phyloP scores from a whole-genome alignment of 2,329 filamentous ascomycete genomes.

The Ophiocordyceps camponoti-floridani region DNA sequence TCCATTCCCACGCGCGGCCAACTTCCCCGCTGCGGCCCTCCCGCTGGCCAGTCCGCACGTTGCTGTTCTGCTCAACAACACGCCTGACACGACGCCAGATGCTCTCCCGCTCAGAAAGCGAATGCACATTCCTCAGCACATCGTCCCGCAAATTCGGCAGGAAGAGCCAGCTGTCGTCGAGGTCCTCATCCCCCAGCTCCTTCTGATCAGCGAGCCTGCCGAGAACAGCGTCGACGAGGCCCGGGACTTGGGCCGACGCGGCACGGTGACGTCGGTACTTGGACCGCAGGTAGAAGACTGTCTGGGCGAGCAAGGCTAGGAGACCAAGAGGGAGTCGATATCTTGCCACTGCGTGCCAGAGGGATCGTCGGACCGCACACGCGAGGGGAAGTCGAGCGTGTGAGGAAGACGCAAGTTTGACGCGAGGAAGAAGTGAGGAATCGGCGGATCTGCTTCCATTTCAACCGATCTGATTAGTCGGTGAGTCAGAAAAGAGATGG shows the following conservation, averaged over 20 bases:
- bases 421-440: conserved; percentile 38
- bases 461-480: conserved; percentile 70
- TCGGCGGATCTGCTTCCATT: background rate
- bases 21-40: conserved; percentile 48
- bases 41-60: conserved; percentile 62
- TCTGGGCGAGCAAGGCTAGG: conserved; percentile 31
- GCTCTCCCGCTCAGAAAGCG: conserved; percentile 53
- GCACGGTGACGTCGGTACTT: conserved; percentile 44
- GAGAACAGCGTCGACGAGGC: conserved; percentile 68
- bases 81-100: conserved; percentile 70
- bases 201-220: conserved; percentile 72
- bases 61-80: conserved; percentile 86
- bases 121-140: conserved; percentile 68
- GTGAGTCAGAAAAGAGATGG: conserved; percentile 30
- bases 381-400: conserved; percentile 79
- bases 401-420: conserved; percentile 63
- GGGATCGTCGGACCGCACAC: conserved; percentile 62
- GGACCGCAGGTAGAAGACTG: conserved; percentile 44
- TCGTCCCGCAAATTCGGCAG: conserved; percentile 84
- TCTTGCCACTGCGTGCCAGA: conserved; percentile 67
- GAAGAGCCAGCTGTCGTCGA: conserved; percentile 65
- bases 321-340: conserved; percentile 71
- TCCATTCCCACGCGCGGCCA: conserved; percentile 53
- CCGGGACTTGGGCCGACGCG: conserved; percentile 57
- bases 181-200: conserved; percentile 49